These are phyloP conservation scores for Pythium dissotocum DNA, from an alignment of 352 stramenopile species.

Conservation along the genomic window DNA sequence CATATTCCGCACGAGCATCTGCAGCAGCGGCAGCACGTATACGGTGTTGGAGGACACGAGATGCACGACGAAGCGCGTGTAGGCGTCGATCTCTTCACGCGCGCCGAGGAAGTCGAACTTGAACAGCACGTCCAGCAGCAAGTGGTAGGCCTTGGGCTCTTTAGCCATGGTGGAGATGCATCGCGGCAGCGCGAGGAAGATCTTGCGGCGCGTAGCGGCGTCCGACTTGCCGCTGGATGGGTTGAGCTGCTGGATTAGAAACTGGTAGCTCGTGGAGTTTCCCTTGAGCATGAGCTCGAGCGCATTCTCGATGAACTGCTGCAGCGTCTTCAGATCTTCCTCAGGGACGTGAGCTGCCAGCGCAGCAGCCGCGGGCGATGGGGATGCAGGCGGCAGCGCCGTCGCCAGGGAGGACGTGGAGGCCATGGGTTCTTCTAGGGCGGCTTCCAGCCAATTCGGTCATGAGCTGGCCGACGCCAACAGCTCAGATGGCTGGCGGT, in stretches of 20 bases:
- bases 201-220: conserved; percentile 57
- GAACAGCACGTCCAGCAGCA: conserved; percentile 79
- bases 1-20: conserved; percentile 84
- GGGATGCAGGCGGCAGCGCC: neutral
- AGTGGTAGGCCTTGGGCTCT: conserved; percentile 68
- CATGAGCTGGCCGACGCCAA: neutral
- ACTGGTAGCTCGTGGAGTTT: conserved; percentile 81
- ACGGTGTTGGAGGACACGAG: conserved; percentile 83
- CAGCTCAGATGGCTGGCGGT: neutral
- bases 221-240: conserved; percentile 34
- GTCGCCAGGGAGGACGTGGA: conserved; percentile 2
- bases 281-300: conserved; percentile 82
- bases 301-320: conserved; percentile 85
- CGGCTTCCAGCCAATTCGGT: conserved; percentile 6
- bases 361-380: neutral
- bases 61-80: conserved; percentile 71
- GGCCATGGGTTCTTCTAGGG: neutral
- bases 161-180: conserved; percentile 76
- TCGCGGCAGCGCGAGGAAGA: conserved; percentile 69
- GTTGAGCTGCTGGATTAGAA: conserved; percentile 67
- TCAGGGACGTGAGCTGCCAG: conserved; percentile 31
- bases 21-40: conserved; percentile 76
- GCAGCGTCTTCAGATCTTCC: conserved; percentile 67
- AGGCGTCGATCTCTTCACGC: conserved; percentile 60
- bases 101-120: conserved; percentile 75